A percentile compares a stretch with the other conserved stretches of the same genome.
Evolutionary conservation across 2,329 filamentous ascomycete species (phyloP).

Genomic region (Bimuria novae-zelandiae): DNA sequence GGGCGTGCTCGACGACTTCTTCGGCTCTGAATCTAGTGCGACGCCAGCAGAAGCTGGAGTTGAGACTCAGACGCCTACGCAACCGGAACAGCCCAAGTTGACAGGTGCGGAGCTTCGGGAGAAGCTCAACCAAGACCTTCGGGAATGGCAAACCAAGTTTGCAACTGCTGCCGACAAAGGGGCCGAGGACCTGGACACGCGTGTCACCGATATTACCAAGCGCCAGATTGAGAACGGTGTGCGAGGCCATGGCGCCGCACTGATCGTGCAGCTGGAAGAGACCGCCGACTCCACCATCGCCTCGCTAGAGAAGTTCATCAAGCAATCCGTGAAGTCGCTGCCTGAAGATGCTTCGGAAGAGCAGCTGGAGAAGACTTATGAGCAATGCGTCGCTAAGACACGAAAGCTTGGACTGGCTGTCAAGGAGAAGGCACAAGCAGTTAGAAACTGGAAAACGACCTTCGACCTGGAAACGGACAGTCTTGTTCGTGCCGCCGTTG

Average conservation of each 20-base stretch:
- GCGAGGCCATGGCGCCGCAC: constrained; percentile 66
- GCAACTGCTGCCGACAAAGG: constrained; percentile 84
- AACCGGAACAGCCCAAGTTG: constrained; percentile 30
- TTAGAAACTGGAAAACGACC: constrained; percentile 75
- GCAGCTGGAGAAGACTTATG: constrained; percentile 57
- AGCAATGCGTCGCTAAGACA: constrained; percentile 60
- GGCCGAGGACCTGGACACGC: constrained; percentile 66
- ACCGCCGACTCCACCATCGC: constrained; percentile 67
- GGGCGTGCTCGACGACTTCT: constrained; percentile 37
- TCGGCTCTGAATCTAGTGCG: constrained; percentile 30
- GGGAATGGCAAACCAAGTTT: constrained; percentile 87
- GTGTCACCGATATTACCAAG: constrained; percentile 72
- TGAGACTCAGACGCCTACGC: constrained; percentile 18
- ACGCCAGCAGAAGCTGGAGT: constrained; percentile 23
- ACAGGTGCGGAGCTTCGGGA: constrained; percentile 54
- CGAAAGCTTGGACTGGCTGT: constrained; percentile 72
- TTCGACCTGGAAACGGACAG: constrained; percentile 72
- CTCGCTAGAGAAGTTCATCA: constrained; percentile 69
- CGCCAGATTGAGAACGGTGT: constrained; percentile 70
- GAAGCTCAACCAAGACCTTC: constrained; percentile 75
- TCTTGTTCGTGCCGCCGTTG: constrained; percentile 72
- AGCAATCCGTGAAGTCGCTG: constrained; percentile 58
- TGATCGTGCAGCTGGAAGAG: constrained; percentile 71
- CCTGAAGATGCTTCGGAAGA: constrained; percentile 61
- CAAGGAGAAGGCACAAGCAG: constrained; percentile 74